Conservation (phyloP, 2,329 filamentous ascomycete genomes). For the Lasiodiplodia citricola region DNA sequence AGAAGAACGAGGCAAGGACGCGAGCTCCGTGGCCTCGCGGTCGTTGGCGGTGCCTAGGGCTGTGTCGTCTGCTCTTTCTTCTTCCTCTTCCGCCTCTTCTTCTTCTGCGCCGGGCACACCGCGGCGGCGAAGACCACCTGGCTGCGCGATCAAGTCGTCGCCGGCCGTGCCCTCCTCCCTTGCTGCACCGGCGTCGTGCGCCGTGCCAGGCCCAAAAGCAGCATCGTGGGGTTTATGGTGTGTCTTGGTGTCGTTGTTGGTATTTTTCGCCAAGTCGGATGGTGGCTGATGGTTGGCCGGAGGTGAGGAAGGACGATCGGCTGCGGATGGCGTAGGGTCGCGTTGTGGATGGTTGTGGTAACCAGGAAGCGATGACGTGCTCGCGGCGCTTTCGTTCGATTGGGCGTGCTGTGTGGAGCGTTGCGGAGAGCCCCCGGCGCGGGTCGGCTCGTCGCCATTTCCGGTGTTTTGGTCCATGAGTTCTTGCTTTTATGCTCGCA, state of each 20-base stretch:
- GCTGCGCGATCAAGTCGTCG: neutral
- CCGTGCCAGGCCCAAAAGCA: neutral
- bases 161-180: neutral
- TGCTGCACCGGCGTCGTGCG: neutral
- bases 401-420: conserved; percentile 5
- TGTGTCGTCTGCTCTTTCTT: neutral
- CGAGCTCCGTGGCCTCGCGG: conserved; percentile 25
- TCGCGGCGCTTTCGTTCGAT: neutral
- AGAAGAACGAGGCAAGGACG: neutral
- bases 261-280: neutral
- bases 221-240: neutral
- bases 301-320: neutral
- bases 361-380: conserved; percentile 18
- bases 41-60: conserved; percentile 13
- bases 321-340: neutral
- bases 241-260: neutral
- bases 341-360: neutral
- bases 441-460: conserved; percentile 10
- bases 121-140: neutral
- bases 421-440: neutral
- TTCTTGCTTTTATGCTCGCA: neutral
- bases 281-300: neutral
- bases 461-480: neutral
- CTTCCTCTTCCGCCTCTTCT: neutral
- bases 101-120: neutral